phyloP scores from a whole-genome alignment of 1,284 basidiomycete genomes.

The Xerocomus nothofagi region DNA sequence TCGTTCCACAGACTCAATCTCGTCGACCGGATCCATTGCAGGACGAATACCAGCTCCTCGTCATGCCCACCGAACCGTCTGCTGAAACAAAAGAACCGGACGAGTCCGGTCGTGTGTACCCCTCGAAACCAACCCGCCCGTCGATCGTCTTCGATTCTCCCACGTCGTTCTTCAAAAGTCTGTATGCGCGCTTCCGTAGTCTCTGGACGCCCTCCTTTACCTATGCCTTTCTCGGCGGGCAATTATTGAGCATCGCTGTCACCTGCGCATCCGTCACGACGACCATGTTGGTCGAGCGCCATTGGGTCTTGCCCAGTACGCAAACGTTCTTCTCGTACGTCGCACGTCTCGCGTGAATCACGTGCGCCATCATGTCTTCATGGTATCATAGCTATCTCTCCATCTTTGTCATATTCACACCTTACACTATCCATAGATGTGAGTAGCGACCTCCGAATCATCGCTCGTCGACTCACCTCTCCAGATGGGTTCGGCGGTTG shows the following conservation, averaged over 20 bases:
- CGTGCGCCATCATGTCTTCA: background rate
- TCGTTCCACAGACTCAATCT: background rate
- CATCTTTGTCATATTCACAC: constrained; percentile 73
- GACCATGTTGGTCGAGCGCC: constrained; percentile 63
- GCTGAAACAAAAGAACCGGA: constrained; percentile 7
- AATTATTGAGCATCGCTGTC: constrained; percentile 25
- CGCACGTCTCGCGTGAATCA: background rate
- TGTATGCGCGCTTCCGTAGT: constrained; percentile 25
- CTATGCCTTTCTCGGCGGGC: constrained; percentile 32
- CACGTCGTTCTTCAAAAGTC: constrained; percentile 15
- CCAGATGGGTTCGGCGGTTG: constrained; percentile 77
- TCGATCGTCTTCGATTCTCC: constrained; percentile 26
- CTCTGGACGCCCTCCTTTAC: constrained; percentile 32
- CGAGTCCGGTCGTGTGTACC: constrained; percentile 7
- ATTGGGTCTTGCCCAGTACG: constrained; percentile 75
- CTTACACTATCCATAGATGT: constrained; percentile 83
- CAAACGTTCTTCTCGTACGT: constrained; percentile 78
- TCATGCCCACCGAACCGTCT: constrained; percentile 7
- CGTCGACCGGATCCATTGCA: constrained; percentile 17
- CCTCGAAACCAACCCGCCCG: constrained; percentile 15
- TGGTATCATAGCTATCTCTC: constrained; percentile 63
- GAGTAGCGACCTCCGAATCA: constrained; percentile 18
- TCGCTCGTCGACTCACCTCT: constrained; percentile 1
- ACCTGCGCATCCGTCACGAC: constrained; percentile 55
- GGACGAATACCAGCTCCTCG: constrained; percentile 30